Percentiles rank a stretch among this genome's conserved stretches.
phyloP scores from a whole-genome alignment of 257 asterid genomes.

The Solanum piurae region DNA sequence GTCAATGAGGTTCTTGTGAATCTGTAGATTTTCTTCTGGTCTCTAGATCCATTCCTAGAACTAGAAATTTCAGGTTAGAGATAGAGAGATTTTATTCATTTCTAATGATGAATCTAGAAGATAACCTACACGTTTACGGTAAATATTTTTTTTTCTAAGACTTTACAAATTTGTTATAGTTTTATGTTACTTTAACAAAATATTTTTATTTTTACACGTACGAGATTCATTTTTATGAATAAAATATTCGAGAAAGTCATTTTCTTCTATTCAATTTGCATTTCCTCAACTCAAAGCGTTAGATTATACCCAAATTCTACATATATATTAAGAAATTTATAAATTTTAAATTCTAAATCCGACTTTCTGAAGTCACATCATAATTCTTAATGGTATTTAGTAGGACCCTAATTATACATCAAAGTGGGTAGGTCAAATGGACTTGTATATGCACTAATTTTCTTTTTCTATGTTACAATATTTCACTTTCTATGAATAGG shows the following conservation, averaged over 20 bases:
- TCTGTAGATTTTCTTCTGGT: neutral
- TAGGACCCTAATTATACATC: neutral
- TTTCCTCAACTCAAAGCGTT: neutral
- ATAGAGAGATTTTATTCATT: neutral
- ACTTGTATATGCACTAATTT: neutral
- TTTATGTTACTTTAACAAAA: neutral
- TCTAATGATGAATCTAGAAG: neutral
- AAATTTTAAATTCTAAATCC: neutral
- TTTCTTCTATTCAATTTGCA: neutral
- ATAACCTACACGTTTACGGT: neutral
- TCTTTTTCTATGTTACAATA: neutral
- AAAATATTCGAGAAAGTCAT: neutral
- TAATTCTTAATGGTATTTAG: neutral
- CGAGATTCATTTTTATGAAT: fast-evolving
- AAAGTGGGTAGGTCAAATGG: neutral
- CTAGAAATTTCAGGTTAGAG: neutral
- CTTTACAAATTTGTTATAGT: neutral
- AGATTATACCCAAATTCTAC: neutral
- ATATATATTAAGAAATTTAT: neutral
- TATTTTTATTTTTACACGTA: neutral
- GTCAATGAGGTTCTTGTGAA: neutral
- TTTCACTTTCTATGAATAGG: neutral
- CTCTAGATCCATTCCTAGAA: neutral
- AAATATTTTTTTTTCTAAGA: fast-evolving
- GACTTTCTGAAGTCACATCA: fast-evolving